Conservation (phyloP, 106 monocot genomes). For the Allium cepa region DNA sequence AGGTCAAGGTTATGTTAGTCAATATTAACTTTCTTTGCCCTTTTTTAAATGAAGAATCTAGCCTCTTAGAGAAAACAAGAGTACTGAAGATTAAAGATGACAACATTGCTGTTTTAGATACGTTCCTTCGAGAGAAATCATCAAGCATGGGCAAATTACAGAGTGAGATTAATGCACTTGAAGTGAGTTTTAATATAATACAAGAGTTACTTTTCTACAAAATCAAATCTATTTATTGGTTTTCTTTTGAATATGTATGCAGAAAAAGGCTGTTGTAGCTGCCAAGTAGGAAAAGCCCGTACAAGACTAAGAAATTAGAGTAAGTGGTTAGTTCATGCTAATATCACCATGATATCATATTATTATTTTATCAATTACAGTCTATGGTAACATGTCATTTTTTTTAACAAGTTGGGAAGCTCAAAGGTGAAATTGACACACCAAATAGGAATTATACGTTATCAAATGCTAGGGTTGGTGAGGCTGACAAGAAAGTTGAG, state of each 20-base stretch:
- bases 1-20: neutral
- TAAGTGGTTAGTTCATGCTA: conserved; percentile 21
- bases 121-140: conserved; percentile 29
- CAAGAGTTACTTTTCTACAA: too few relatives aligned
- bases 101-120: conserved; percentile 24
- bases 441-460: conserved; percentile 31
- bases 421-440: conserved; percentile 37
- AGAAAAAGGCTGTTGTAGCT: conserved; percentile 37
- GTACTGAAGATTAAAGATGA: conserved; percentile 50
- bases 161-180: conserved; percentile 23
- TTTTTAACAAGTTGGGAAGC: conserved; percentile 42
- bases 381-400: neutral
- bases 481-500: conserved; percentile 53
- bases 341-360: too few relatives aligned
- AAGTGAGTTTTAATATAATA: conserved; percentile 15
- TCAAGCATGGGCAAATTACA: conserved; percentile 23
- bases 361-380: neutral
- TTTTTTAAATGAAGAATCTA: conserved; percentile 34
- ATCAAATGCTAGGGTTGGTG: conserved; percentile 27
- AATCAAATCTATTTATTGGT: neutral
- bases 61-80: conserved; percentile 13
- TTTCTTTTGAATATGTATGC: conserved; percentile 2
- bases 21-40: neutral
- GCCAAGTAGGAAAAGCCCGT: conserved; percentile 34
- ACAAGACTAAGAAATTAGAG: conserved; percentile 37